Evolutionary conservation across 106 monocot species (phyloP), one percentile per base, ranked within the genome.

Genomic region (Allium fistulosum): DNA sequence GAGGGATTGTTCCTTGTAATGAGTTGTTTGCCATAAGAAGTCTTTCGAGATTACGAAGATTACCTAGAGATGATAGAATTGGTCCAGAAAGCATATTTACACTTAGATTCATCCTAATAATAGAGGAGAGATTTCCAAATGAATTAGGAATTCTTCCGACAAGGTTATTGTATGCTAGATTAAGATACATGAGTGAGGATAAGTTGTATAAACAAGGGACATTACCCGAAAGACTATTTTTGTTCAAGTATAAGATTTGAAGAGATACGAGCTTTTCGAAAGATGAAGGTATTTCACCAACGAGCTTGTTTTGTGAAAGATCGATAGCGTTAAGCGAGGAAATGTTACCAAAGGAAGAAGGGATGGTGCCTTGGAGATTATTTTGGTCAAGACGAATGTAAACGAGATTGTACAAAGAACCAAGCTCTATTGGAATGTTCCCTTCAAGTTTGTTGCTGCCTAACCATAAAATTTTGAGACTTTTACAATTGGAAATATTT

Each of bases 171-270:
- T 7, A 48, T 16, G 63, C 46, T n/a, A 63, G 63, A 16, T 63
- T 9, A 28, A 63, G 52, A 52, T 52, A 52, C 28, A 46, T 58
- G 12, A n/a, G 9, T 7, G 69, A 72, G 10, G 81, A 72, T 0
- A 76, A 46, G 48, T 73, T 81, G 57, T 15, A 62, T 3, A 81
- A 48, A 26, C 76, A 68, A 2, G 82, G 73, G 49, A 86, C 65
- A 10, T 22, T 17, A 0, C 84, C 88, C 10, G 70, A 65, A 8
- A 88, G 59, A 7, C 26, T 16, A 26, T 66, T 66, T 4, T 18
- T 66, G n/a, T 49, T 26, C 4, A 66, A 12, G 12, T 66, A 51
- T 0, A 66, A 26, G 50, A 66, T 18, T 4, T 11, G 26, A 3
- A 66, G 48, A 26, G 50, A 18, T 10, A 13, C 51, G 11, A 66